Evolutionary conservation across 768 basidiomycete species (phyloP).

Genomic region (Leccinum truebloodii): DNA sequence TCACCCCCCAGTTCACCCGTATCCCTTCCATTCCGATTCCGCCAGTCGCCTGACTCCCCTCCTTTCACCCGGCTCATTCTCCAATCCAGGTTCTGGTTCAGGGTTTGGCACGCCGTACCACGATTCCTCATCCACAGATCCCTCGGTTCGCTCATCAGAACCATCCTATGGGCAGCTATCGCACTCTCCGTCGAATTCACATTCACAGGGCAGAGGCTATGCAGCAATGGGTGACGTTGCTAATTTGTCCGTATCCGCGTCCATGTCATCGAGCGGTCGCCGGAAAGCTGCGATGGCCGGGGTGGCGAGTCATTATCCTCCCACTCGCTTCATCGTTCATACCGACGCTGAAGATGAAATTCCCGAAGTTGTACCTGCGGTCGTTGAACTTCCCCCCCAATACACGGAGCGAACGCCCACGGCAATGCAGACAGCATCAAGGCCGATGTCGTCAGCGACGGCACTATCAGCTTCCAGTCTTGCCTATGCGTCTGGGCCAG

Average conservation of each 20-base stretch:
- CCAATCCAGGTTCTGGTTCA: background rate
- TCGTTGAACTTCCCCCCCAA: constrained; percentile 76
- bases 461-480: constrained; percentile 8
- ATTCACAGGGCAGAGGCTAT: constrained; percentile 26
- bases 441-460: constrained; percentile 18
- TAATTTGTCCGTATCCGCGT: constrained; percentile 26
- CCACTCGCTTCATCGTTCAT: constrained; percentile 64
- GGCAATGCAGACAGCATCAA: constrained; percentile 1
- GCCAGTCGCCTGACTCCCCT: constrained; percentile 18
- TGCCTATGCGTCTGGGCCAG: constrained; percentile 16
- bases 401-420: constrained; percentile 52
- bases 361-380: constrained; percentile 46
- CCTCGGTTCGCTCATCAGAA: constrained; percentile 14
- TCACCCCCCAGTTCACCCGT: constrained; percentile 39
- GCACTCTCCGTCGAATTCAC: constrained; percentile 25
- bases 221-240: constrained; percentile 20
- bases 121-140: constrained; percentile 5
- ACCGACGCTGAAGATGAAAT: constrained; percentile 64
- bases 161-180: constrained; percentile 1
- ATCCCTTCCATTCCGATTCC: constrained; percentile 30
- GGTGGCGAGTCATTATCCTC: constrained; percentile 36
- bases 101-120: constrained; percentile 1
- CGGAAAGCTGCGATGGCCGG: constrained; percentile 62
- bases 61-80: constrained; percentile 3
- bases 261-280: constrained; percentile 42